A percentile compares a stretch with the other conserved stretches of the same genome.
Conservation (phyloP, 176 grass and related monocot genomes). For the Miscanthus lutarioriparius region DNA sequence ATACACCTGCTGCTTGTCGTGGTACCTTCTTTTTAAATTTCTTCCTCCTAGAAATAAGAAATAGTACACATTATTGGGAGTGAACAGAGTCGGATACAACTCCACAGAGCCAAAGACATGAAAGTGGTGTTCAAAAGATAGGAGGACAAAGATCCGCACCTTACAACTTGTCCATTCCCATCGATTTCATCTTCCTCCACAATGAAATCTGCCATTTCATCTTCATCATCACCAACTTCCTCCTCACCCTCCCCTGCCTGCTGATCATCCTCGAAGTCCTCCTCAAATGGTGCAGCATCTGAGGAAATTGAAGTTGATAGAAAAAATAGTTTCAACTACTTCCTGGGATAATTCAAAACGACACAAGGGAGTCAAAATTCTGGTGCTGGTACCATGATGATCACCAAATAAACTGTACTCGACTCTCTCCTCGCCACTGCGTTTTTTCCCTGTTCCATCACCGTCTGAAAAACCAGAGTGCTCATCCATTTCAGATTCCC, state of each 20-base stretch:
- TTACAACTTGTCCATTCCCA: slow-evolving; percentile 74
- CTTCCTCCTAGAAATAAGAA: slow-evolving; percentile 50
- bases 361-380: background rate
- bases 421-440: slow-evolving; percentile 74
- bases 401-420: slow-evolving; percentile 88
- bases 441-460: slow-evolving; percentile 64
- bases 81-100: background rate
- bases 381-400: slow-evolving; percentile 54
- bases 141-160: slow-evolving; percentile 31
- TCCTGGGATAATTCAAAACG: background rate
- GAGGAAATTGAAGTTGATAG: slow-evolving; percentile 23
- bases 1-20: slow-evolving; percentile 74
- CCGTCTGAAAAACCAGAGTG: slow-evolving; percentile 67
- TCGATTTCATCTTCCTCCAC: slow-evolving; percentile 96
- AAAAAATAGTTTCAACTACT: slow-evolving; percentile 5
- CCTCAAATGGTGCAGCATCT: slow-evolving; percentile 60
- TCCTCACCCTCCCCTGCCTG: slow-evolving; percentile 65
- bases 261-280: slow-evolving; percentile 77
- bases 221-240: slow-evolving; percentile 70
- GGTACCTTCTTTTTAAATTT: slow-evolving; percentile 62
- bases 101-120: background rate
- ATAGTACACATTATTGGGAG: background rate
- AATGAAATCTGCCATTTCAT: slow-evolving; percentile 99
- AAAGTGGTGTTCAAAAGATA: background rate
- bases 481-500: slow-evolving; percentile 61